Evolutionary conservation across 805 yeast genomes (phyloP).

Genomic region (Metschnikowia hibisci): DNA sequence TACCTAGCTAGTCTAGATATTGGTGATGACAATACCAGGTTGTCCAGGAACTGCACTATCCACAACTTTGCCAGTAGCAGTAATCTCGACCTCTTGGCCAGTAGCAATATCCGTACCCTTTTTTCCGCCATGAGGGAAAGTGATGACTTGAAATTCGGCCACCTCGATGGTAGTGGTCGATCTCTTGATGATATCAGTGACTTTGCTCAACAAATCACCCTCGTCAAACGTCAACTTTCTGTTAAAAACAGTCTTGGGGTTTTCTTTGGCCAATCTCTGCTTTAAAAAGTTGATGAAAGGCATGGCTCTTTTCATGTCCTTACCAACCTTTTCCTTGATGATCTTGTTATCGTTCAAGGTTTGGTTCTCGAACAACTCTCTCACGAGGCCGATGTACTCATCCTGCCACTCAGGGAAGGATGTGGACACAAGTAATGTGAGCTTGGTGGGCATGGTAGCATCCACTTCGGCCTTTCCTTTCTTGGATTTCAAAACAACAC

Average conservation of each 20-base stretch:
- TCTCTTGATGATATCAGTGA: slow-evolving; percentile 53
- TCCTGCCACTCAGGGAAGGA: slow-evolving; percentile 77
- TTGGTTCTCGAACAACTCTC: slow-evolving; percentile 65
- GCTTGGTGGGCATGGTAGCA: slow-evolving; percentile 62
- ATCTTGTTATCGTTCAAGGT: slow-evolving; percentile 61
- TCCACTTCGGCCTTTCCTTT: slow-evolving; percentile 83
- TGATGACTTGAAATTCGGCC: slow-evolving; percentile 54
- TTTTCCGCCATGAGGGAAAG: slow-evolving; percentile 59
- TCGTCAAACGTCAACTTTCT: slow-evolving; percentile 85
- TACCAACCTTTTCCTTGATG: slow-evolving; percentile 64
- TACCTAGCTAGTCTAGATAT: slow-evolving; percentile 30
- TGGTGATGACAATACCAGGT: slow-evolving; percentile 80
- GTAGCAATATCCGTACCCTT: slow-evolving; percentile 63
- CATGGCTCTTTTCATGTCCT: slow-evolving; percentile 97
- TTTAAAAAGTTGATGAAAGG: slow-evolving; percentile 88
- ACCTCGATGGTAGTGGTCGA: slow-evolving; percentile 58
- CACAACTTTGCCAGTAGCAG: slow-evolving; percentile 61
- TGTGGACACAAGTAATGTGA: slow-evolving; percentile 69
- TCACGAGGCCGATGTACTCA: slow-evolving; percentile 60
- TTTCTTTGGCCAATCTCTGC: slow-evolving; percentile 67
- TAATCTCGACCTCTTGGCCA: slow-evolving; percentile 65
- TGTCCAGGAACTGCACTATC: slow-evolving; percentile 89
- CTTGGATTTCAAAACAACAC: slow-evolving; percentile 71
- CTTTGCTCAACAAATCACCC: slow-evolving; percentile 55
- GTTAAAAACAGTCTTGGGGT: slow-evolving; percentile 78